Evolutionary conservation across 78 protist genomes (phyloP).

Genomic region (slime mould (Dictyostelium discoideum)): dicty_2.7 NC_007091.3:4029001-4029500

Average conservation of each 20-base stretch:
- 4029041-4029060: slow-evolving; percentile 46
- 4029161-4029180: background rate
- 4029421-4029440: too few relatives aligned
- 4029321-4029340: background rate
- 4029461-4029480: too few relatives aligned
- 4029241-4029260: slow-evolving; percentile 60
- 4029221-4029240: slow-evolving; percentile 52
- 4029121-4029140: background rate
- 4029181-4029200: background rate
- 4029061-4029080: slow-evolving; percentile 35
- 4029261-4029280: slow-evolving; percentile 42
- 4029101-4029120: background rate
- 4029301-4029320: slow-evolving; percentile 61
- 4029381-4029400: too few relatives aligned
- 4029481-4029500: too few relatives aligned
- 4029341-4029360: too few relatives aligned
- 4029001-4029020: slow-evolving; percentile 58
- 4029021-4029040: slow-evolving; percentile 68
- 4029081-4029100: background rate
- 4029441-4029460: too few relatives aligned
- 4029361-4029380: too few relatives aligned
- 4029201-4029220: slow-evolving; percentile 51
- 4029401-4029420: too few relatives aligned
- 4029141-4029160: background rate
- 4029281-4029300: slow-evolving; percentile 67